phyloP scores from a whole-genome alignment of 2,329 filamentous ascomycete genomes.

The Colletotrichum incanum region DNA sequence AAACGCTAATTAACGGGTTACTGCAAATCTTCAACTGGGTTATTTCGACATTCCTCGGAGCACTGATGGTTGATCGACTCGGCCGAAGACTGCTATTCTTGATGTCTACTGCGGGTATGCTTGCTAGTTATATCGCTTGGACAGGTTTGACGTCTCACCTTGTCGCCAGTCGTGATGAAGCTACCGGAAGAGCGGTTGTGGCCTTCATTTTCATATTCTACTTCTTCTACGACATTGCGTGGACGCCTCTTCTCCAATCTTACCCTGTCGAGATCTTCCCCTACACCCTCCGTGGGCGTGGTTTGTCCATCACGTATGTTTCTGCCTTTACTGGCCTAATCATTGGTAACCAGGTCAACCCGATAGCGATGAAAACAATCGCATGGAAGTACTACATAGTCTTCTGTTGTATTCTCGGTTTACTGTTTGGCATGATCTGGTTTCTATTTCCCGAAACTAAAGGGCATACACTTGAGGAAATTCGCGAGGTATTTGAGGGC shows the following conservation, averaged over 20 bases:
- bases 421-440: constrained; percentile 45
- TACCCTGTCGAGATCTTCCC: constrained; percentile 45
- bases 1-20: constrained; percentile 58
- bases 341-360: constrained; percentile 58
- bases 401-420: constrained; percentile 43
- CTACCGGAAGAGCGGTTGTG: constrained; percentile 44
- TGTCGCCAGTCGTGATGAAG: constrained; percentile 22
- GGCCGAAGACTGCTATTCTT: constrained; percentile 61
- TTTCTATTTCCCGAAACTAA: constrained; percentile 51
- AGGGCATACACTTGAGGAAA: constrained; percentile 45
- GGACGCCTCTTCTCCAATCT: constrained; percentile 40
- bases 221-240: constrained; percentile 41
- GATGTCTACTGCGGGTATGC: constrained; percentile 52
- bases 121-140: constrained; percentile 48
- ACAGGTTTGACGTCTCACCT: constrained; percentile 42
- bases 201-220: constrained; percentile 43
- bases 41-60: constrained; percentile 49
- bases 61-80: constrained; percentile 59
- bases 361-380: constrained; percentile 56
- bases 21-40: constrained; percentile 37
- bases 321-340: constrained; percentile 49
- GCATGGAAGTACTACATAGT: constrained; percentile 46
- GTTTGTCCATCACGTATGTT: constrained; percentile 40
- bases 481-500: constrained; percentile 41
- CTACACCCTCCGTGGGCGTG: constrained; percentile 43